These are phyloP conservation scores for Fusarium sublunatum DNA, from an alignment of 2,329 filamentous ascomycete species.

Conservation along the genomic window DNA sequence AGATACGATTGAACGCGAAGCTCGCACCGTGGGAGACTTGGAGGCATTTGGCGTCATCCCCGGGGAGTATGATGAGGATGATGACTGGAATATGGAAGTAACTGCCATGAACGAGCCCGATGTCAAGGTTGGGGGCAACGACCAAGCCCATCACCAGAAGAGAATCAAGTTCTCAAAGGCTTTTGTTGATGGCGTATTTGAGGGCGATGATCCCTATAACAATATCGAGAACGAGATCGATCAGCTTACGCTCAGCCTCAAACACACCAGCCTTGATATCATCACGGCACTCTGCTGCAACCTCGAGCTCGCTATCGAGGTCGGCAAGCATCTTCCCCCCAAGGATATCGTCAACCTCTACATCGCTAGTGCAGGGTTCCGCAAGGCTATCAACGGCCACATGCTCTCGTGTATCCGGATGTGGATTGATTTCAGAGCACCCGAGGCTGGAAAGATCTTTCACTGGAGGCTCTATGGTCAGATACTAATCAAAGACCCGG, in stretches of 20 bases:
- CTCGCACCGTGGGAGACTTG: slow-evolving; percentile 25
- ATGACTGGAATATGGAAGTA: slow-evolving; percentile 5
- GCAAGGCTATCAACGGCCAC: slow-evolving; percentile 68
- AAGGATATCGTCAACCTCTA: slow-evolving; percentile 73
- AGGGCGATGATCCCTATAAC: slow-evolving; percentile 47
- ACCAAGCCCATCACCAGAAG: slow-evolving; percentile 34
- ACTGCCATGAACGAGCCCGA: slow-evolving; percentile 12
- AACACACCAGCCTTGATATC: slow-evolving; percentile 53
- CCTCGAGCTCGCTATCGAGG: slow-evolving; percentile 64
- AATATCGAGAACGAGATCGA: slow-evolving; percentile 18
- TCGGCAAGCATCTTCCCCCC: slow-evolving; percentile 65
- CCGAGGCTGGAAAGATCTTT: slow-evolving; percentile 68
- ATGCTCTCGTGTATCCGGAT: slow-evolving; percentile 68
- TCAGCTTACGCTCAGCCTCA: slow-evolving; percentile 36
- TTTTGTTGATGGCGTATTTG: slow-evolving; percentile 47
- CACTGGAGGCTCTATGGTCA: slow-evolving; percentile 68
- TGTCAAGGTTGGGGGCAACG: slow-evolving; percentile 9
- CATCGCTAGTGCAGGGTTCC: slow-evolving; percentile 70
- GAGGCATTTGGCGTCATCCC: slow-evolving; percentile 14
- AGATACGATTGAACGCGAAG: slow-evolving; percentile 15
- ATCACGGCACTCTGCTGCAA: slow-evolving; percentile 57
- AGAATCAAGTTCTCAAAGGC: slow-evolving; percentile 47
- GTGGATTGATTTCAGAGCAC: slow-evolving; percentile 65
- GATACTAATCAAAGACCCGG: slow-evolving; percentile 70
- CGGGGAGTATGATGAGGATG: slow-evolving; percentile 1